These are phyloP conservation scores for Axilococcus clingmanii DNA, from an alignment of 139 green algal species.

Conservation along the genomic window DNA sequence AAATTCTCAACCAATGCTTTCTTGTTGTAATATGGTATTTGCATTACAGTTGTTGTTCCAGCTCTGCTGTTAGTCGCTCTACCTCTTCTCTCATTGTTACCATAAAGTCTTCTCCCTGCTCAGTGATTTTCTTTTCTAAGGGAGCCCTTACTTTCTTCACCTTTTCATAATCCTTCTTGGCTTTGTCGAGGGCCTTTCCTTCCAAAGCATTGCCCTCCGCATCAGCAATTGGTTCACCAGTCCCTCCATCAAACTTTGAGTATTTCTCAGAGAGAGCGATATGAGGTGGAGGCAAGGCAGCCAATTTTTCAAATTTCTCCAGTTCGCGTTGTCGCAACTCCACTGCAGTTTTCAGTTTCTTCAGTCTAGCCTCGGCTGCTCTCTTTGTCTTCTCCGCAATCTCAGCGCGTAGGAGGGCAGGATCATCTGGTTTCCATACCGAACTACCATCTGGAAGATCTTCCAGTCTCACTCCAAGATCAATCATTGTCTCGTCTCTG, in stretches of 20 bases:
- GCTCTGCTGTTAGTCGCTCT: slow-evolving; percentile 1
- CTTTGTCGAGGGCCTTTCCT: slow-evolving; percentile 65
- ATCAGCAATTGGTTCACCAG: slow-evolving; percentile 68
- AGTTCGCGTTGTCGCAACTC: slow-evolving; percentile 30
- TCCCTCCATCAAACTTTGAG: slow-evolving; percentile 50
- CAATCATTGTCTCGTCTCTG: slow-evolving; percentile 71
- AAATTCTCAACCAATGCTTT: too few species aligned
- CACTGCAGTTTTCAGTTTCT: slow-evolving; percentile 35
- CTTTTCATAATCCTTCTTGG: slow-evolving; percentile 69
- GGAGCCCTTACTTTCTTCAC: slow-evolving; percentile 19
- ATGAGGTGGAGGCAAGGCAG: slow-evolving; percentile 25
- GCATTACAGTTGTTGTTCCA: too few species aligned
- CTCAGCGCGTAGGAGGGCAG: slow-evolving; percentile 48
- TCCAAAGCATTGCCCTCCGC: slow-evolving; percentile 65
- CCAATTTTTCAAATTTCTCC: slow-evolving; percentile 55
- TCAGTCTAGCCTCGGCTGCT: slow-evolving; percentile 43
- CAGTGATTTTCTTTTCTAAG: slow-evolving; percentile 21
- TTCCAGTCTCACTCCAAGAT: slow-evolving; percentile 88
- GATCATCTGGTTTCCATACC: slow-evolving; percentile 90
- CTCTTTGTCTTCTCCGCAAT: slow-evolving; percentile 32
- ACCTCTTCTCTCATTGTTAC: slow-evolving; percentile 8
- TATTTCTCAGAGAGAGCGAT: slow-evolving; percentile 59
- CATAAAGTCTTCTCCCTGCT: slow-evolving; percentile 12
- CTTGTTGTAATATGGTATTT: too few species aligned
- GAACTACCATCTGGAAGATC: slow-evolving; percentile 64